Evolutionary conservation across 305 asterid genomes (phyloP), one percentile per base, ranked within the genome.

Genomic region (Fraxinus baroniana): DNA sequence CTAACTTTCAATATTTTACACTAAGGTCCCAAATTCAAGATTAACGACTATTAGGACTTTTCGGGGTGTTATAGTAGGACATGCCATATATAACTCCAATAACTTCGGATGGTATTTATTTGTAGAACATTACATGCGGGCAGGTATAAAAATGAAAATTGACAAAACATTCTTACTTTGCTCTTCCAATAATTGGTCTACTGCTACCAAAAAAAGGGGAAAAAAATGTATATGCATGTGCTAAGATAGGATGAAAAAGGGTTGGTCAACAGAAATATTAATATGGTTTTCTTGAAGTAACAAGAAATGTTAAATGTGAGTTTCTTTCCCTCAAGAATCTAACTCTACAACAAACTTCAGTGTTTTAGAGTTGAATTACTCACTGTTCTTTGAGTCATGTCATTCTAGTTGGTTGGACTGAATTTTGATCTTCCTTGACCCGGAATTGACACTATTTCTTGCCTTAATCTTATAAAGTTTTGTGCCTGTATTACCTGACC

Each of bases 231-330:
- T 78, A 9, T 81, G 17, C 22, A 35, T 62, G 64, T 73, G 57
- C 44, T 74, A 44, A 33, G 49, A 75, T 84, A 13, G 20, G 71
- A 57, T 0, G 22, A 37, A 39, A 36, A 72, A 2, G 24, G 22
- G 35, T 32, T 28, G 18, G 37, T 32, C 15, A 33, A 24, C 30
- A 22, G 24, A 68, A 41, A 76, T 83, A 35, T 22, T 77, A 57
- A 20, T 64, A 70, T 35, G 49, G 15, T 39, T 39, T 17, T 18
- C 52, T 57, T 18, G 68, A 39, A 71, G 78, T 62, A 46, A 39
- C 74, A 22, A 55, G 26, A 77, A 30, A 32, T 39, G 41, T 26
- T 74, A 55, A 74, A 46, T 68, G 66, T 36, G 26, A 80, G 85
- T 36, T 55, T 49, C 33, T 32, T 37, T 20, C 79, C 33, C 32